Percentiles rank a stretch among this genome's conserved stretches.
phyloP scores from a whole-genome alignment of 192 early-diverging fungal species.

The Obelidium mucronatum region DNA sequence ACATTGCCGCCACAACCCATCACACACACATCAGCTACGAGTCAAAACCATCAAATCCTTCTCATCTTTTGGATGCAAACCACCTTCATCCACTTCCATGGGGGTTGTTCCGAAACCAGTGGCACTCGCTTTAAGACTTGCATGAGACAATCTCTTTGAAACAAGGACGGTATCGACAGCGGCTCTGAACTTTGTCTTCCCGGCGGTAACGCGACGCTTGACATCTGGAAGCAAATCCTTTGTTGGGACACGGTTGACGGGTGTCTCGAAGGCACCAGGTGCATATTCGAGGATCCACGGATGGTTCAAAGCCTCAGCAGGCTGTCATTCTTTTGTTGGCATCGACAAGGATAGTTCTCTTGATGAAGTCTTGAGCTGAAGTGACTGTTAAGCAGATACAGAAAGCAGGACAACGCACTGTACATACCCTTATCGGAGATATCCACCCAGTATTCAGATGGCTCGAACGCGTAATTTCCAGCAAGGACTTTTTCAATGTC shows the following conservation, averaged over 20 bases:
- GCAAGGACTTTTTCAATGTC: constrained; percentile 57
- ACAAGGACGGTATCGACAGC: constrained; percentile 28
- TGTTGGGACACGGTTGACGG: constrained; percentile 54
- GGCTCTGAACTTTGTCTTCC: constrained; percentile 22
- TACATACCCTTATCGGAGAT: constrained; percentile 67
- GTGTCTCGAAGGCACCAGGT: constrained; percentile 13
- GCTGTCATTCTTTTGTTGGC: constrained; percentile 79
- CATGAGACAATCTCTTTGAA: constrained; percentile 3
- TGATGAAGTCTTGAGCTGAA: constrained; percentile 84
- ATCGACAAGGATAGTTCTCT: constrained; percentile 68
- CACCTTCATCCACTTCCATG: constrained; percentile 26
- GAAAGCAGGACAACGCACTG: background rate
- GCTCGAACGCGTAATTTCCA: constrained; percentile 56
- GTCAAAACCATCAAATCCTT: constrained; percentile 35
- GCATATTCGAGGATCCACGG: constrained; percentile 72
- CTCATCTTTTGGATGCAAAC: constrained; percentile 25
- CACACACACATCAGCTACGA: background rate
- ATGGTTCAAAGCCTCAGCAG: constrained; percentile 81
- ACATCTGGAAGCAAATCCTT: constrained; percentile 88
- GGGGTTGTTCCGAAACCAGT: background rate
- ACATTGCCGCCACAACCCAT: background rate
- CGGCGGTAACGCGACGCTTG: constrained; percentile 41
- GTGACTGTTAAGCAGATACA: background rate
- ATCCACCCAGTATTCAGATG: constrained; percentile 66
- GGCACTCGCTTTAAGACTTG: background rate